Evolutionary conservation across 169 alveolate species (phyloP), one percentile per base, ranked within the genome.

Genomic region (Plasmodium vinckei): DNA sequence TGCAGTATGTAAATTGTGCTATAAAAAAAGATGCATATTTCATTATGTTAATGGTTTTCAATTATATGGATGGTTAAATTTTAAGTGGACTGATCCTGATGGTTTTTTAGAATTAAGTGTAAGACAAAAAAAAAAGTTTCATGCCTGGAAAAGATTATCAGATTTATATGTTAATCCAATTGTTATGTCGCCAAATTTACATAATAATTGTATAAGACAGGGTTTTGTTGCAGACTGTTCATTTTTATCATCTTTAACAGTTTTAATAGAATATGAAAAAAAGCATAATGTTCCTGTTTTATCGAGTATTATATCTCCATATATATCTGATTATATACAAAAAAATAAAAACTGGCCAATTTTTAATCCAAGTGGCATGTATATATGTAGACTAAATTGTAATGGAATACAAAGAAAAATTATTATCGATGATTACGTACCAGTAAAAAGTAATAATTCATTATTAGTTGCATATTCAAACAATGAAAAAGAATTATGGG

Each of bases 181-280:
- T 72, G 93, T 95, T 17, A 73, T 95, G 79, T 69, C 79, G 6
- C 84, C 90, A 7, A 63, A 59, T 65, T 94, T 95, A n/a, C 59
- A 86, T 87, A 90, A 93, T 57, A 88, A 72, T 25, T 75, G 94
- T 61, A 96, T 95, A 42, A 93, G 93, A 44, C 98, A 97, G 82
- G 98, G 98, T 10, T 96, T 95, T 87, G 97, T 97, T 12, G 99
- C 98, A 0, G 99, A 97, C 87, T 97, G 99, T 86, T 96, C 98
- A 15, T 97, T 97, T 69, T 91, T 97, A 12, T 92, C 97, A 3
- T 92, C 96, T 25, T 86, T 97, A 54, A 97, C 99, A 0, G 95
- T 95, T 27, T 90, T 97, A 42, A 95, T 97, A 23, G 98, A 97
- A 67, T 95, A 94, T 75, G 98, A 97, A 75, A 72, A 87, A 65